Percentiles rank a stretch among this genome's conserved stretches.
These are phyloP conservation scores for Pyrenophora seminiperda DNA, from an alignment of 2,329 filamentous ascomycete genomes.

Conservation along the genomic window DNA sequence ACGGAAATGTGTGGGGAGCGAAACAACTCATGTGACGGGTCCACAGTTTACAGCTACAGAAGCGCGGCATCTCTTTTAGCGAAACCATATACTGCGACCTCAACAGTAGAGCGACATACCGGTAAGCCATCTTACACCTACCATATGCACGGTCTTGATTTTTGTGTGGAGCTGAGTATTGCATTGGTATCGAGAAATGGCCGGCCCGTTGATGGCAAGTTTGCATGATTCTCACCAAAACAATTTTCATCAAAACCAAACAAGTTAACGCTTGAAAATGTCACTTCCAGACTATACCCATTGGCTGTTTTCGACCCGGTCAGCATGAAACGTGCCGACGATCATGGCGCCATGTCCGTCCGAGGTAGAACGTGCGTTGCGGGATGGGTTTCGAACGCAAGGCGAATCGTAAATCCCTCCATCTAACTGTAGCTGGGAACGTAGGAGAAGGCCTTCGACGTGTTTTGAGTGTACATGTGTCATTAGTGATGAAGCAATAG, in stretches of 20 bases:
- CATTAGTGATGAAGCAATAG: neutral
- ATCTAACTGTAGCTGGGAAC: conserved; percentile 15
- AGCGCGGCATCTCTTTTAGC: neutral
- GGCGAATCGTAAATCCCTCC: conserved; percentile 7
- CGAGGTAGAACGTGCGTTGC: conserved; percentile 18
- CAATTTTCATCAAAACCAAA: conserved; percentile 17
- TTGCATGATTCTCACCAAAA: conserved; percentile 11
- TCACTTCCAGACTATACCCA: neutral
- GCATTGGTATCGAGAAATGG: neutral
- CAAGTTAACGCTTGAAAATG: conserved; percentile 1
- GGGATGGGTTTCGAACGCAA: conserved; percentile 31
- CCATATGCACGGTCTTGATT: no score
- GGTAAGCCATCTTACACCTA: no score
- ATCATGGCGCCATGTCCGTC: conserved; percentile 1
- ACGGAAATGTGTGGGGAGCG: conserved; percentile 26
- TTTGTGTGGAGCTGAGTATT: neutral
- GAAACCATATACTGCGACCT: neutral
- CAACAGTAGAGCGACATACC: no score
- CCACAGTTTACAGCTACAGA: conserved; percentile 6
- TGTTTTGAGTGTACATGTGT: neutral
- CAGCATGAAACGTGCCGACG: conserved; percentile 12
- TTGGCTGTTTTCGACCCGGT: conserved; percentile 17
- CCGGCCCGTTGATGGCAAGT: neutral
- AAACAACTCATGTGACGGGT: conserved; percentile 33
- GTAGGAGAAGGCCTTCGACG: conserved; percentile 9